These are phyloP conservation scores for Tylopilus rubrobrunneus DNA, from an alignment of 768 basidiomycete species.

Conservation along the genomic window DNA sequence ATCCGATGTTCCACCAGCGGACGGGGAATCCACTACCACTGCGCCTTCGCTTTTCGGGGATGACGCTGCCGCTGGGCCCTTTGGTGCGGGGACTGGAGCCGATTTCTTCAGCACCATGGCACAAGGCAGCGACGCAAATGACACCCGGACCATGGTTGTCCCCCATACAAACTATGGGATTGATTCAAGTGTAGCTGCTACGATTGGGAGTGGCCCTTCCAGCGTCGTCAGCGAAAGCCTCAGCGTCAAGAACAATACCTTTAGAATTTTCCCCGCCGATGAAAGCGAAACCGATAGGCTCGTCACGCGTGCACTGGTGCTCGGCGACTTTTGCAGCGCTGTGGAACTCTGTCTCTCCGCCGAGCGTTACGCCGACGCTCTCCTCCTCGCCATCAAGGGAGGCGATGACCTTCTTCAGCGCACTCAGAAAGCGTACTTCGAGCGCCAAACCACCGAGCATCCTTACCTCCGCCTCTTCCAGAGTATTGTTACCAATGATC, in stretches of 20 bases:
- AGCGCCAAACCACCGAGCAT: conserved; percentile 63
- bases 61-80: conserved; percentile 56
- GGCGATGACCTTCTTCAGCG: conserved; percentile 81
- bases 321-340: conserved; percentile 94
- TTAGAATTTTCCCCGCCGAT: conserved; percentile 85
- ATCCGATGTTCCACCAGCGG: conserved; percentile 62
- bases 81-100: conserved; percentile 49
- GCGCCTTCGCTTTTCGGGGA: conserved; percentile 88
- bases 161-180: conserved; percentile 77
- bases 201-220: conserved; percentile 86
- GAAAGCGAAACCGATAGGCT: conserved; percentile 86
- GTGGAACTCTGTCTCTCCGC: conserved; percentile 87
- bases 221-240: conserved; percentile 53
- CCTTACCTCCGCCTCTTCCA: conserved; percentile 95
- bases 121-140: conserved; percentile 29
- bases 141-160: conserved; percentile 44
- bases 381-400: conserved; percentile 88
- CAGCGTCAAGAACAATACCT: conserved; percentile 70
- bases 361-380: conserved; percentile 91
- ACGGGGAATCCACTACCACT: conserved; percentile 79
- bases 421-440: conserved; percentile 94
- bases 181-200: conserved; percentile 93
- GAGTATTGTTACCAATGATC: conserved; percentile 87
- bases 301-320: conserved; percentile 87
- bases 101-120: conserved; percentile 90